phyloP scores from a whole-genome alignment of 2,329 filamentous ascomycete genomes.

The Scedosporium boydii region DNA sequence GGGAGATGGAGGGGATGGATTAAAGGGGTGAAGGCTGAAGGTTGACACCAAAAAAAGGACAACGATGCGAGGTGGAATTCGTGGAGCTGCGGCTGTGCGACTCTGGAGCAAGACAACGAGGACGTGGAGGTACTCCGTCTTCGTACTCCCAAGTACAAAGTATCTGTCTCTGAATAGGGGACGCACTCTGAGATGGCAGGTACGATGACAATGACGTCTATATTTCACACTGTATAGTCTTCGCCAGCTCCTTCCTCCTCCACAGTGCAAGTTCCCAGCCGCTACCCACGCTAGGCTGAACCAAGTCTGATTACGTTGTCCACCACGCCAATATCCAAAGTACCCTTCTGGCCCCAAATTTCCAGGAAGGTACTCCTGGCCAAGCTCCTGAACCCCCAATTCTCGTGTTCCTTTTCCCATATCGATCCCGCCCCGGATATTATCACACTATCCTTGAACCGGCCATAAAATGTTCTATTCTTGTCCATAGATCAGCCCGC shows the following conservation, averaged over 20 bases:
- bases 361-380: neutral
- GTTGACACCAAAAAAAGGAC: conserved; percentile 3
- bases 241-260: neutral
- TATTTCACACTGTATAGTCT: neutral
- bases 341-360: neutral
- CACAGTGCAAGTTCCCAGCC: neutral
- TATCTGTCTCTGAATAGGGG: too few relatives aligned
- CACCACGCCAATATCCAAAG: neutral
- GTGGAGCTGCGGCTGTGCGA: neutral
- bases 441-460: neutral
- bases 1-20: neutral
- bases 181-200: too few relatives aligned
- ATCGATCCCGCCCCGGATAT: neutral
- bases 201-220: too few relatives aligned
- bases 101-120: neutral
- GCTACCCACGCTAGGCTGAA: neutral
- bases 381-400: neutral
- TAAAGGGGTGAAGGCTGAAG: neutral
- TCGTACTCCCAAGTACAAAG: neutral
- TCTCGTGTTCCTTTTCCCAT: neutral
- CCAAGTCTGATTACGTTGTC: neutral
- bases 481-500: neutral
- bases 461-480: neutral
- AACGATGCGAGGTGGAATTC: conserved; percentile 1
- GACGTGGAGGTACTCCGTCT: neutral